Evolutionary conservation across 208 protist species (phyloP), one percentile per base, ranked within the genome.

Genomic region (Acanthamoeba healyi): DNA sequence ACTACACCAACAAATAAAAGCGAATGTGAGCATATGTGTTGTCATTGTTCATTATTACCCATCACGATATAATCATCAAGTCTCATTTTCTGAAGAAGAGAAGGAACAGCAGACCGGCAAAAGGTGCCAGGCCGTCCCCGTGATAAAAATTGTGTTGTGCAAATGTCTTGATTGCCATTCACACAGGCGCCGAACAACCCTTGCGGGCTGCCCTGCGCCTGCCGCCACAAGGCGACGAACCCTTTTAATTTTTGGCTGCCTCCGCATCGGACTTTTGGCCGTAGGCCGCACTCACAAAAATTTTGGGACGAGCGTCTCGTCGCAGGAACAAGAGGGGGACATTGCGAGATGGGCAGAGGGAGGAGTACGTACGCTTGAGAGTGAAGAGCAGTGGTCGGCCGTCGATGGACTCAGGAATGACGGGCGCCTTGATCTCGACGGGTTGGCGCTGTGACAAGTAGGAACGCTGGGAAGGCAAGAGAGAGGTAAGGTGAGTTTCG

Each of bases 121-220:
- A 51, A 82, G 34, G 7, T 82, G 72, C 72, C 72, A 82, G 72
- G 10, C 72, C 72, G 72, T 24, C n/a, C 72, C 38, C 4, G 72
- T 4, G 4, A 82, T 82, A 82, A 82, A 82, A 82, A 82, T 82
- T 82, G 36, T 29, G 72, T 82, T 82, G 72, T 82, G 72, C 72
- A 82, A 82, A 82, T 82, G 72, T 82, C 72, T 82, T 82, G 72
- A 82, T 82, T 29, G 72, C 72, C 72, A 82, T 82, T 82, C 72
- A 82, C 72, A 51, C 72, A 82, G 40, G 36, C 34, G n/a, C 7
- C 15, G 9, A 34, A n/a, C n/a, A n/a, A n/a, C n/a, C n/a, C 65
- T 38, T 29, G 2, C 19, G 36, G 15, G 38, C 63, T 14, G 63
- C 63, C 1, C 24, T 29, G 9, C 12, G 65, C 34, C 65, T 74